phyloP scores from a whole-genome alignment of 306 rosid species.

The Cicer bijugum region DNA sequence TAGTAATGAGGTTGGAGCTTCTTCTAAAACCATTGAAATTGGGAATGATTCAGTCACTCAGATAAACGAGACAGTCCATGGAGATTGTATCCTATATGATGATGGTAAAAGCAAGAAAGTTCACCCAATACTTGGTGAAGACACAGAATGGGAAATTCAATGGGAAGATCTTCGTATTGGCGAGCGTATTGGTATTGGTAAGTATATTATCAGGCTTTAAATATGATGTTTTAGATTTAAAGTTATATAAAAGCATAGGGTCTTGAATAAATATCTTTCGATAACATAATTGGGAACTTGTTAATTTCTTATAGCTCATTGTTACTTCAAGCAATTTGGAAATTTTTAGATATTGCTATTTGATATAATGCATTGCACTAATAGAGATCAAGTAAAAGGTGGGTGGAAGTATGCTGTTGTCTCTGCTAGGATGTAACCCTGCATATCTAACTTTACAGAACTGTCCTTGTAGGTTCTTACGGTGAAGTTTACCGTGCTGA shows the following conservation, averaged over 20 bases:
- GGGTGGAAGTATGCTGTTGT: constrained; percentile 21
- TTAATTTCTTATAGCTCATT: constrained; percentile 7
- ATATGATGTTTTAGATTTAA: constrained; percentile 9
- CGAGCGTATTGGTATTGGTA: constrained; percentile 99
- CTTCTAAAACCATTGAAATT: constrained; percentile 41
- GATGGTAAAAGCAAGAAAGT: constrained; percentile 56
- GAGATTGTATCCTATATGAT: constrained; percentile 48
- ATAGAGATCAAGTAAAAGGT: constrained; percentile 13
- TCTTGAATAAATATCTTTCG: constrained; percentile 25
- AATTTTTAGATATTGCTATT: constrained; percentile 28
- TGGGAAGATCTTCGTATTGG: constrained; percentile 98
- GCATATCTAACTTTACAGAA: constrained; percentile 34
- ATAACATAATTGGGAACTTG: constrained; percentile 24
- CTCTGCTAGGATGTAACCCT: constrained; percentile 32
- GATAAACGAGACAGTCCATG: constrained; percentile 47
- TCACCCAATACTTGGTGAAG: constrained; percentile 69
- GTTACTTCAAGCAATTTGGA: constrained; percentile 16
- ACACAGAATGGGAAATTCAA: constrained; percentile 84
- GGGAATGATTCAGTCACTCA: constrained; percentile 53
- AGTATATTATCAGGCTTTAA: constrained; percentile 48
- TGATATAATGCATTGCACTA: constrained; percentile 4
- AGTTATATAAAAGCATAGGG: constrained; percentile 11
- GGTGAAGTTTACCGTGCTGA: constrained; percentile 95
- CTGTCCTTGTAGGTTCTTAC: constrained; percentile 59
- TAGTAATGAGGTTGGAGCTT: constrained; percentile 47